Evolutionary conservation across 2,329 filamentous ascomycete species (phyloP), one percentile per base, ranked within the genome.

Genomic region (Paecilomyces sp.): DNA sequence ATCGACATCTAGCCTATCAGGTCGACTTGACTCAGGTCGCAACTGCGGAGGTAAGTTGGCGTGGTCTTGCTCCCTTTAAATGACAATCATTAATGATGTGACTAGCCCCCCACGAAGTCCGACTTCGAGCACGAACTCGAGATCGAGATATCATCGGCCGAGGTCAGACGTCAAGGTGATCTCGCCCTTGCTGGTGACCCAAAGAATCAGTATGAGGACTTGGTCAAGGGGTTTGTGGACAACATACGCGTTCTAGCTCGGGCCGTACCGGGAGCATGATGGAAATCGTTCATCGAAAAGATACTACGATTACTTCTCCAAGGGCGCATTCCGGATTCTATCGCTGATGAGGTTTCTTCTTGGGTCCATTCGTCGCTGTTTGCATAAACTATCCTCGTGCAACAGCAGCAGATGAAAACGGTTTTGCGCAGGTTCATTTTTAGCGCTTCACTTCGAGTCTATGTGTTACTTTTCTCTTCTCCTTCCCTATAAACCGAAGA

Each of bases 11-110:
- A 50, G 86, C 85, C 58, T 97, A 95, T 72, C 90, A 94, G 72
- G 84, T 99, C 66, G 94, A 99, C 75, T 79, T 99, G 56, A 99
- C 94, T 0, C 92, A 97, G 73, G 94, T 99, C 51, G 89, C 86
- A 11, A 82, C 72, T 53, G 69, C 75, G 34, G 79, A 83, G 62
- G 76, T 79, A 62, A 70, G 75, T 69, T 30, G 3, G 12, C 25
- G 12, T 30, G 41, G 41, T 18, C 6, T 15, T n/a, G 8, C 41
- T 47, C n/a, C 41, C 8, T 47, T 8, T 8, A 22, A 1, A 7
- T 47, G n/a, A 7, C 41, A 47, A 47, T 22, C 18, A 47, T n/a
- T 47, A 18, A 47, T n/a, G 9, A 47, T 47, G 41, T 3, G 33
- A 57, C 30, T 60, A 74, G 71, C 67, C 67, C 55, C 62, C 67